Conservation (phyloP, 2,329 filamentous ascomycete species). For the Nannizziopsis arthrosporioides region DNA sequence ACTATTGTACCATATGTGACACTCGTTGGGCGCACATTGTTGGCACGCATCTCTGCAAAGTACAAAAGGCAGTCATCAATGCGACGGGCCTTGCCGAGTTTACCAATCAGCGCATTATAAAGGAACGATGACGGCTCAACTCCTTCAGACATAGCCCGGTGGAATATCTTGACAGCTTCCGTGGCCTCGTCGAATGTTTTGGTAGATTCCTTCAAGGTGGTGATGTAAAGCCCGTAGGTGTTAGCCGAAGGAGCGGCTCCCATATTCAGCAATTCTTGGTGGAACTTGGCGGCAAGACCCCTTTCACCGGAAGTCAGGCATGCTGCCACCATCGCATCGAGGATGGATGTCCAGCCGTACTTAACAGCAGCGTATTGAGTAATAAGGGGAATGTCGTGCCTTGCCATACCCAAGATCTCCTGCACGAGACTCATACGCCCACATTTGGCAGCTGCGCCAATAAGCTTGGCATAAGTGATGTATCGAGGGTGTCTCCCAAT, state of each 20-base stretch:
- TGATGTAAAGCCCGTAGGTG: slow-evolving; percentile 97
- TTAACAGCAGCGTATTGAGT: slow-evolving; percentile 76
- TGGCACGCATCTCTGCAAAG: slow-evolving; percentile 91
- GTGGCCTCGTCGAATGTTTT: slow-evolving; percentile 97
- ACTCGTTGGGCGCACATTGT: slow-evolving; percentile 87
- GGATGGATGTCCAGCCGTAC: slow-evolving; percentile 91
- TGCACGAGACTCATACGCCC: slow-evolving; percentile 70
- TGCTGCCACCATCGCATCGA: slow-evolving; percentile 92
- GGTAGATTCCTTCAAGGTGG: slow-evolving; percentile 91
- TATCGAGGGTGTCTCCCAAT: slow-evolving; percentile 85
- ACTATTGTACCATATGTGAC: slow-evolving; percentile 98
- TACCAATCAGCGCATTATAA: slow-evolving; percentile 96
- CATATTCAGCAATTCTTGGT: slow-evolving; percentile 83
- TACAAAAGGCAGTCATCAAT: slow-evolving; percentile 98
- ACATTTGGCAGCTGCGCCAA: slow-evolving; percentile 76
- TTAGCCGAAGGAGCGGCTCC: slow-evolving; percentile 88
- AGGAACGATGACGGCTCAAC: slow-evolving; percentile 94
- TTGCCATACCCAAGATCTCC: slow-evolving; percentile 80
- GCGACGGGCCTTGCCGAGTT: slow-evolving; percentile 91
- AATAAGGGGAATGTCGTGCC: slow-evolving; percentile 73
- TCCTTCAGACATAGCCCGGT: slow-evolving; percentile 81
- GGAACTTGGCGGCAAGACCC: slow-evolving; percentile 68
- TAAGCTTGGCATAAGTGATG: slow-evolving; percentile 93
- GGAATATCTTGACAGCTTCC: slow-evolving; percentile 94
- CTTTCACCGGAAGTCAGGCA: slow-evolving; percentile 76